Evolutionary conservation across 768 basidiomycete species (phyloP), one percentile per base, ranked within the genome.

Genomic region (Lenzites betulinus): DNA sequence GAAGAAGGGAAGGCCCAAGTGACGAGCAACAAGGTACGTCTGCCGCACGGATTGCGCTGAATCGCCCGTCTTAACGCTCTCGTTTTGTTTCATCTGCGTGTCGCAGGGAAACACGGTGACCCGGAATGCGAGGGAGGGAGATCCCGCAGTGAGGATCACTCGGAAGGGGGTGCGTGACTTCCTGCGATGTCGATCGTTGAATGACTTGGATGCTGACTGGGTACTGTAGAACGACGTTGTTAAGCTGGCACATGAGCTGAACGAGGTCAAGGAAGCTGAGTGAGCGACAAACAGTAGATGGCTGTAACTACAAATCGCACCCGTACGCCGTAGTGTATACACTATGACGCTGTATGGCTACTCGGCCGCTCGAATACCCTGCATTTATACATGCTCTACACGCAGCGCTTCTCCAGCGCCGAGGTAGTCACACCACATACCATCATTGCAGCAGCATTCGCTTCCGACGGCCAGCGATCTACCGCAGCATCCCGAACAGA

Each of bases 221-320:
- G 7, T 23, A 18, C 16, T 25, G 22, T 30, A 83, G 79, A 83
- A 81, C 57, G 75, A 82, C 61, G 79, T 81, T 2, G 81, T 82
- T 48, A 83, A 83, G 75, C 71, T 79, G 8, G 79, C 80, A 0
- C 79, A 81, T 58, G 80, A 83, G 69, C 60, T 83, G 62, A 78
- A 80, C 41, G 74, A 78, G 59, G 76, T 77, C 13, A 75, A 76
- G 46, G 69, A 75, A 8, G 62, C 69, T n/a, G 54, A 67, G 51
- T 38, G 38, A 39, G n/a, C n/a, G n/a, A n/a, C n/a, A n/a, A n/a
- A n/a, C n/a, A n/a, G n/a, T n/a, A n/a, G n/a, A n/a, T n/a, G n/a
- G n/a, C n/a, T n/a, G n/a, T n/a, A n/a, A n/a, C n/a, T n/a, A n/a
- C n/a, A n/a, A n/a, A n/a, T n/a, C n/a, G n/a, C n/a, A n/a, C n/a